A percentile compares a stretch with the other conserved stretches of the same genome.
Conservation (phyloP, 2,329 filamentous ascomycete genomes). For the Canariomyces notabilis region DNA sequence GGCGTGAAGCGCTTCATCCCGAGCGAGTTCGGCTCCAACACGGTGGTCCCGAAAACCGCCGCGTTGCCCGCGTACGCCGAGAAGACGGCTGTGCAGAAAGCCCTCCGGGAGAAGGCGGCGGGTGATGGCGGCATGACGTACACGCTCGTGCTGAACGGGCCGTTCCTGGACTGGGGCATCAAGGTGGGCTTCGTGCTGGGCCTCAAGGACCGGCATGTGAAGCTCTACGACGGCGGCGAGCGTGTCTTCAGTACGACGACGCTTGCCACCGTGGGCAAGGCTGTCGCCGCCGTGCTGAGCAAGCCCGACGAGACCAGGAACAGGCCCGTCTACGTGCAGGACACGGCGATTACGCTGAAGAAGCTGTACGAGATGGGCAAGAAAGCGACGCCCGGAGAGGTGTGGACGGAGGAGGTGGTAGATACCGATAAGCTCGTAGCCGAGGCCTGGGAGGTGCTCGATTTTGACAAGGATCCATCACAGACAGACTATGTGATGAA, state of each 20-base stretch:
- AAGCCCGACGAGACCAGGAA: slow-evolving; percentile 48
- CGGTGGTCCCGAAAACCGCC: slow-evolving; percentile 16
- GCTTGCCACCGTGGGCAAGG: slow-evolving; percentile 44
- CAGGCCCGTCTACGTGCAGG: slow-evolving; percentile 40
- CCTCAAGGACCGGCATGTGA: slow-evolving; percentile 41
- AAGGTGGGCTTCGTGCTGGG: slow-evolving; percentile 47
- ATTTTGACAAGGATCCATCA: slow-evolving; percentile 28
- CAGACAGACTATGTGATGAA: slow-evolving; percentile 23
- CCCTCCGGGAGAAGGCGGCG: slow-evolving; percentile 45
- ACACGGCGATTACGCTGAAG: slow-evolving; percentile 51
- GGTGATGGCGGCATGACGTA: slow-evolving; percentile 46
- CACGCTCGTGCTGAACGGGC: slow-evolving; percentile 52
- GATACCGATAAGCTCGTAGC: slow-evolving; percentile 28
- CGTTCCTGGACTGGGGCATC: slow-evolving; percentile 58
- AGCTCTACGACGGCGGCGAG: slow-evolving; percentile 51
- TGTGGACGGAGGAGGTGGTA: slow-evolving; percentile 26
- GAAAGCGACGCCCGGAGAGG: slow-evolving; percentile 38
- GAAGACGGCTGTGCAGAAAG: slow-evolving; percentile 36
- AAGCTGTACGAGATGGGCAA: slow-evolving; percentile 50
- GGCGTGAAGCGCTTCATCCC: slow-evolving; percentile 55
- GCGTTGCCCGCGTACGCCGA: slow-evolving; percentile 20
- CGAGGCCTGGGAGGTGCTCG: slow-evolving; percentile 28
- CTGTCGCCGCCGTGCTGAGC: slow-evolving; percentile 45
- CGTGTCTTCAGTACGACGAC: slow-evolving; percentile 47
- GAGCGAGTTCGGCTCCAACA: slow-evolving; percentile 42